Evolutionary conservation across 2,329 filamentous ascomycete species (phyloP), one percentile per base, ranked within the genome.

Genomic region (Ophiostoma montium): DNA sequence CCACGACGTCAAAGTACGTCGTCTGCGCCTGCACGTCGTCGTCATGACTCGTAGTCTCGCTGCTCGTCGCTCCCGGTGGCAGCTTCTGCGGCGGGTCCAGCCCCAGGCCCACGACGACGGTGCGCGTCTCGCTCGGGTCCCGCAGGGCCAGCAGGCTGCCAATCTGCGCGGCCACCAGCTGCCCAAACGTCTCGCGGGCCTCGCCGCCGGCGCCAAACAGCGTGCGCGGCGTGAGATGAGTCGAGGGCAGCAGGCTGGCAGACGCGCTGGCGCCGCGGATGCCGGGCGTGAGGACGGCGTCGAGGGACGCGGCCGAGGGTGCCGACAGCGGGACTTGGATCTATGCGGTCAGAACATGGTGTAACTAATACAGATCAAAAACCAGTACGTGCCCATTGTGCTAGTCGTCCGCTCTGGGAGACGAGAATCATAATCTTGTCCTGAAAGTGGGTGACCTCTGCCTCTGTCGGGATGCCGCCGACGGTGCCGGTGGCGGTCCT

Each of bases 371-470:
- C n/a, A n/a, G n/a, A n/a, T n/a, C n/a, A n/a, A n/a, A n/a, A n/a
- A n/a, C n/a, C n/a, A n/a, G n/a, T 19, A n/a, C 68, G 48, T 70
- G 95, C 88, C 92, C 92, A 98, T 72, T 96, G 92, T 18, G 86
- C 84, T 43, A 96, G 68, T 52, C 82, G 77, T 7, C 89, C 90
- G 53, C 82, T 77, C 67, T 96, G 92, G 0, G 85, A 86, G 52
- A 96, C 75, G 1, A 88, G 95, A 54, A 98, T 70, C 58, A 98
- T 68, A 58, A 98, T 87, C 65, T 87, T 94, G 73, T 96, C 92
- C 9, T 81, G 74, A 65, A 96, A 96, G 58, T 73, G 78, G 48
- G 88, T 70, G 11, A 74, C 74, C 35, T 78, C 80, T 32, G 86
- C 81, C 55, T 87, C 79, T 1, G 92, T 96, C 33, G 72, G 64